Evolutionary conservation across 305 asterid species (phyloP), one percentile per base, ranked within the genome.

Genomic region (Fraxinus albicans): DNA sequence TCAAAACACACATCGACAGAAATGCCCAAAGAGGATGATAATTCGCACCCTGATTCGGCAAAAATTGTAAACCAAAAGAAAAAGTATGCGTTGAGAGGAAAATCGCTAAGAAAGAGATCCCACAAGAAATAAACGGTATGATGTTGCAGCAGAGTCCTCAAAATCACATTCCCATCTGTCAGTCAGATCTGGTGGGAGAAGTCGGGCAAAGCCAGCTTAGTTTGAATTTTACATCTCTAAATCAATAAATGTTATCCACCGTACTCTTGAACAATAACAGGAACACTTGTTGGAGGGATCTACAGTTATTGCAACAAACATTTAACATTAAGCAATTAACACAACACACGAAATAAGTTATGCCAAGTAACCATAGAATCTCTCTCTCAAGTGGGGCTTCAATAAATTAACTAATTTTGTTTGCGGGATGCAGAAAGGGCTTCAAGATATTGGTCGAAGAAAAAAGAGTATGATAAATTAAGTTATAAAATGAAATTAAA

Each of bases 231-330:
- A 75, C 82, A 72, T 83, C 85, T 40, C 88, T 90, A 90, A 40
- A 89, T 86, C 97, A 97, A 91, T 19, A 93, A 78, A 86, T 96
- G 93, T 73, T 93, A 98, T 83, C 65, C 65, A n/a, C 91, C 78
- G 79, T 94, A 92, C 77, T 96, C 98, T 79, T 97, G 97, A 73
- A 95, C 97, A 77, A 95, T 95, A 58, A 96, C 98, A 69, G 99
- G 98, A 77, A 92, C 98, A 82, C 99, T 96, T 6, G 98, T 93
- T 10, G 99, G 98, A 76, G 99, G 98, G 81, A 96, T 92, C 99
- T 96, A 88, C 76, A 83, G 42, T 86, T 19, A 77, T 65, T 67
- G 74, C 8, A 47, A 47, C 19, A 78, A 77, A 47, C 25, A 79
- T 36, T 8, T 65, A 65, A 25, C 73, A 25, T 9, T 25, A 63